Evolutionary conservation across 2,329 filamentous ascomycete genomes (phyloP), one percentile per base, ranked within the genome.

Genomic region (Trichoderma atroviride): DNA sequence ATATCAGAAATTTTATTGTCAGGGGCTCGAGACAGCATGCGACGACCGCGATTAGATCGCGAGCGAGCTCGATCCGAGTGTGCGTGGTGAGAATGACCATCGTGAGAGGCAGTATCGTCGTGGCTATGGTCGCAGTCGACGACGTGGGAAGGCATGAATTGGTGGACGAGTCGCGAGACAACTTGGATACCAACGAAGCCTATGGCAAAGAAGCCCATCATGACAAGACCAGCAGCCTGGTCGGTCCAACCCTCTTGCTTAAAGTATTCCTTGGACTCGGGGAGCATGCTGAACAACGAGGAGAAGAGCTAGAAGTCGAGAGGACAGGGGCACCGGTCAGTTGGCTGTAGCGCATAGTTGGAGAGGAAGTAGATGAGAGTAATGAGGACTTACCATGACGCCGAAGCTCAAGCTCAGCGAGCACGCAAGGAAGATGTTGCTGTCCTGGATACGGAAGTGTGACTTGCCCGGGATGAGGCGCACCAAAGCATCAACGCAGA

Each of bases 391-490:
- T 80, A 97, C 94, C 94, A 99, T 97, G 57, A 98, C 94, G 55
- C 96, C 95, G 74, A 97, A 97, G 78, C 94, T 97, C 72, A 99
- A 82, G 80, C 94, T 97, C 71, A 98, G 82, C 0, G 95, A 97
- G 27, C 90, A 89, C 0, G 94, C 94, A 5, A 97, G 85, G 78
- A 99, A 99, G 27, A 85, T 85, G 82, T 92, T 95, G 81, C 92
- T 97, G 72, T 97, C 92, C 77, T 96, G 89, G 73, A 99, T 96
- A 74, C 89, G 88, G 79, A 98, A 99, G 77, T 90, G 85, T 75
- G 85, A 88, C 80, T 91, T 89, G 64, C 91, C 88, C 4, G 93
- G 92, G 61, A 97, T 83, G 63, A 86, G 84, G 69, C 90, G 89
- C 61, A 97, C 84, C 66, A 97, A 76, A 50, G 93, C 77, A 79